Conservation (phyloP, 495 filamentous ascomycete genomes). For the Penicillium coprophilum region DNA sequence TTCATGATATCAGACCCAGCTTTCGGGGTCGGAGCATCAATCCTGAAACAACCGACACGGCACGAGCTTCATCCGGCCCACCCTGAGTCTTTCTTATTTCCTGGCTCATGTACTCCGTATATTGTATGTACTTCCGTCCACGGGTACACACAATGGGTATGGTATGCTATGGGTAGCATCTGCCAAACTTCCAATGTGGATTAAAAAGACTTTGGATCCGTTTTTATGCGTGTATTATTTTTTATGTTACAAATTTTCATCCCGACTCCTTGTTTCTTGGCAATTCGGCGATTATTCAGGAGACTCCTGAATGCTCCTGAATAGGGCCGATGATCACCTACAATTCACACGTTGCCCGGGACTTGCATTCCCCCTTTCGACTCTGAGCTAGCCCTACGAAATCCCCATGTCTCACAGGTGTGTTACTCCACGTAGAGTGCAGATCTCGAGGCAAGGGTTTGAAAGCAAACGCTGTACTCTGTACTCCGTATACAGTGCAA, state of each 20-base stretch:
- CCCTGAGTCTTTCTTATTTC: constrained; percentile 17
- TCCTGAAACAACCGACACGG: constrained; percentile 33
- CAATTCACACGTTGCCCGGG: background rate
- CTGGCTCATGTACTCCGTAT: background rate
- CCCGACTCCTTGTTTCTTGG: constrained; percentile 6
- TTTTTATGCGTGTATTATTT: background rate
- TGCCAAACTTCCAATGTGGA: background rate
- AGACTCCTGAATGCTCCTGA: constrained; percentile 4
- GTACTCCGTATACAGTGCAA: background rate
- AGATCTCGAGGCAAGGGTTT: background rate
- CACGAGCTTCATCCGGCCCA: constrained; percentile 26
- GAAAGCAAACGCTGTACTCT: background rate
- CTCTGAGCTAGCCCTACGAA: background rate
- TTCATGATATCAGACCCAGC: constrained; percentile 10
- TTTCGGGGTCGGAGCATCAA: constrained; percentile 20
- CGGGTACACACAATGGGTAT: background rate
- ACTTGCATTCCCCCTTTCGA: background rate
- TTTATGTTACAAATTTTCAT: background rate
- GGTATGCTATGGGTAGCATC: background rate
- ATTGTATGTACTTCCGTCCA: background rate
- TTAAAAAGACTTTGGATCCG: background rate
- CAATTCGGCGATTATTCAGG: background rate
- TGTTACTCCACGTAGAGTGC: background rate
- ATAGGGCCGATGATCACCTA: constrained; percentile 8
- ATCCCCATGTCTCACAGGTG: background rate